Evolutionary conservation across 306 rosid genomes (phyloP).

Genomic region (Cicer yamashitae): DNA sequence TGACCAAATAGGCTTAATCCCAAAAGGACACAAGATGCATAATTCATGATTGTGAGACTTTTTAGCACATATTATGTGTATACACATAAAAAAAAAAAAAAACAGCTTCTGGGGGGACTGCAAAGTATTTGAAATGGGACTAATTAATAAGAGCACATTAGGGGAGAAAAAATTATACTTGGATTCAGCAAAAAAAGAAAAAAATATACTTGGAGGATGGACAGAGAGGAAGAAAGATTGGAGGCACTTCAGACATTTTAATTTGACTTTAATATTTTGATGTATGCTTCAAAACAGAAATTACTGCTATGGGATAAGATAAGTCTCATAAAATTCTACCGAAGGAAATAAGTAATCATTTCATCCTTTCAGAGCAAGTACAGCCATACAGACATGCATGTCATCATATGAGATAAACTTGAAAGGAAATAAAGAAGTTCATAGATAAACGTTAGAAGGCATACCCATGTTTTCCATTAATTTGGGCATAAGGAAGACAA

Average conservation of each 20-base stretch:
- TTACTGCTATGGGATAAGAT: not conserved
- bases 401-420: not conserved
- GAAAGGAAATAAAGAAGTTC: slow-evolving; percentile 13
- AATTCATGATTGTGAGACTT: not conserved
- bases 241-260: slow-evolving; percentile 25
- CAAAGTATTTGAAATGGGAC: slow-evolving; percentile 23
- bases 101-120: not conserved
- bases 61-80: not conserved
- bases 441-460: slow-evolving; percentile 39
- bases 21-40: not conserved
- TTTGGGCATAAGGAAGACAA: slow-evolving; percentile 95
- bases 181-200: no score
- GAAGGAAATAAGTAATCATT: slow-evolving; percentile 20
- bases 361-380: slow-evolving; percentile 36
- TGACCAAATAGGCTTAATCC: not conserved
- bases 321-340: slow-evolving; percentile 32
- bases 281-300: slow-evolving; percentile 29
- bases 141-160: not conserved
- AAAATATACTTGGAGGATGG: not conserved
- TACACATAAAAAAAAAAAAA: not conserved
- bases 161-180: no score
- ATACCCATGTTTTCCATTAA: slow-evolving; percentile 95
- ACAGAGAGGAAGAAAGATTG: slow-evolving; percentile 14
- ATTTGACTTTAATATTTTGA: slow-evolving; percentile 26
- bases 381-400: slow-evolving; percentile 29